These are phyloP conservation scores for Daldinia loculata DNA, from an alignment of 495 filamentous ascomycete genomes.

Conservation along the genomic window DNA sequence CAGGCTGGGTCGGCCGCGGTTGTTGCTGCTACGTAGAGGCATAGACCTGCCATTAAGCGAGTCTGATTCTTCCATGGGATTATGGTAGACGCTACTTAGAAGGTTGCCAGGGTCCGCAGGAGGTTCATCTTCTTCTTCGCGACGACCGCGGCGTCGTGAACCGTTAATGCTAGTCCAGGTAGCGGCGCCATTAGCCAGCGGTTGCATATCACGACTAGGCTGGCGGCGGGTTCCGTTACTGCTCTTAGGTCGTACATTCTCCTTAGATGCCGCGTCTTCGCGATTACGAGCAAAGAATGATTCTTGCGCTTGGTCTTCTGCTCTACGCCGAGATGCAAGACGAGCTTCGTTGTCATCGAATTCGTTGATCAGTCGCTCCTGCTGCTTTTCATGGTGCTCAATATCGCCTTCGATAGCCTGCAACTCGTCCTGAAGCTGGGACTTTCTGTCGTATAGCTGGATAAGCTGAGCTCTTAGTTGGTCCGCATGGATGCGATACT, in stretches of 20 bases:
- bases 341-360: constrained; percentile 23
- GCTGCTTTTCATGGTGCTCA: constrained; percentile 27
- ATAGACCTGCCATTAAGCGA: constrained; percentile 29
- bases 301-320: constrained; percentile 32
- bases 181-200: constrained; percentile 19
- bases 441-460: constrained; percentile 30
- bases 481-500: constrained; percentile 30
- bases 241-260: constrained; percentile 28
- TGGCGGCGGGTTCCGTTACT: constrained; percentile 22
- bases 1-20: constrained; percentile 25
- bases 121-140: constrained; percentile 42
- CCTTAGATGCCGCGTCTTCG: constrained; percentile 18
- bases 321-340: constrained; percentile 23
- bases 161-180: constrained; percentile 47
- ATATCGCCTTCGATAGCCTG: constrained; percentile 18
- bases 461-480: constrained; percentile 27
- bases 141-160: constrained; percentile 33
- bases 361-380: constrained; percentile 32
- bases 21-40: constrained; percentile 32
- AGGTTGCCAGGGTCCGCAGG: constrained; percentile 43
- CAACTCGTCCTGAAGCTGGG: constrained; percentile 26
- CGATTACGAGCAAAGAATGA: constrained; percentile 31
- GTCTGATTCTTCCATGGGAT: constrained; percentile 42
- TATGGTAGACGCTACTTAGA: constrained; percentile 46
- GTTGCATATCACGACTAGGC: constrained; percentile 22